Percentiles rank a stretch among this genome's conserved stretches.
Evolutionary conservation across 225 moss, liverwort and hornwort species (phyloP).

Genomic region (Physcomitrium patens): DNA sequence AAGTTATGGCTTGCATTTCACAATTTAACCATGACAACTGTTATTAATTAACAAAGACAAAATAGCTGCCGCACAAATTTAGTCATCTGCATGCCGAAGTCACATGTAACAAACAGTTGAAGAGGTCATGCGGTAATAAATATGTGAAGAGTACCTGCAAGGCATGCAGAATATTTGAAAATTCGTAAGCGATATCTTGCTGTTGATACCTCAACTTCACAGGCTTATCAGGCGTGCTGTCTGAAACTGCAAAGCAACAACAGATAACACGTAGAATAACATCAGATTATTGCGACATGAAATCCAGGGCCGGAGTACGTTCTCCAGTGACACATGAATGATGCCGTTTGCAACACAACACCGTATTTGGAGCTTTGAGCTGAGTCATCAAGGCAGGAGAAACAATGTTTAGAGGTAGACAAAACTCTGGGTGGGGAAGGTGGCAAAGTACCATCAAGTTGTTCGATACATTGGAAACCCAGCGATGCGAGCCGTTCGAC

Average conservation of each 20-base stretch:
- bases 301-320: neutral
- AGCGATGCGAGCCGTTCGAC: conserved; percentile 58
- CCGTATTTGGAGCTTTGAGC: neutral
- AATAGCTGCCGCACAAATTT: no score
- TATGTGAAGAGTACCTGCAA: conserved; percentile 54
- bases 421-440: neutral
- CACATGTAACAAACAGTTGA: neutral
- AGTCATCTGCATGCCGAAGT: neutral
- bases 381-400: neutral
- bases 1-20: no score
- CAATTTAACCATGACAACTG: no score
- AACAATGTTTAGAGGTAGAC: conserved; percentile 4
- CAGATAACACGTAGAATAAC: neutral
- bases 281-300: neutral
- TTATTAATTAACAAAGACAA: no score
- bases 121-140: no score
- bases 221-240: conserved; percentile 46
- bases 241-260: conserved; percentile 34
- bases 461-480: conserved; percentile 44
- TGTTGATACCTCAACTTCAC: conserved; percentile 42
- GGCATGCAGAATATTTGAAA: conserved; percentile 66
- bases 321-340: no score
- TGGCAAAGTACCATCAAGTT: conserved; percentile 28
- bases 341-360: neutral
- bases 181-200: conserved; percentile 42